Percentiles rank a stretch among this genome's conserved stretches.
These are phyloP conservation scores for Salix exigua DNA, from an alignment of 345 rosid genomes.

Conservation along the genomic window DNA sequence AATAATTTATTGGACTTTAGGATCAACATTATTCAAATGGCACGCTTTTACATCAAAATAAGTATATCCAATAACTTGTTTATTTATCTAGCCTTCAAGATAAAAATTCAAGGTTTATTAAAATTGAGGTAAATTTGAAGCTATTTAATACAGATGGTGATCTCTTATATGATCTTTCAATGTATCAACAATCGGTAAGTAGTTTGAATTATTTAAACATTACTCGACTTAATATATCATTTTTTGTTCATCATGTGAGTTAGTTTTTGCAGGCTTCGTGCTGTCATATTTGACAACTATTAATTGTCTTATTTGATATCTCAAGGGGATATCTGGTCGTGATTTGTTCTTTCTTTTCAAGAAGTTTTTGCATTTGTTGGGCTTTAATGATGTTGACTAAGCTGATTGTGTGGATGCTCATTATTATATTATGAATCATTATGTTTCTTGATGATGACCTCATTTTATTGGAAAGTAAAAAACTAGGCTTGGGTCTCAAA, in stretches of 20 bases:
- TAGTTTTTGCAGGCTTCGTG: background rate
- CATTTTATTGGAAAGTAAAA: background rate
- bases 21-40: background rate
- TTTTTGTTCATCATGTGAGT: background rate
- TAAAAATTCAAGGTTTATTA: no score
- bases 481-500: background rate
- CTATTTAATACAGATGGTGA: rapidly evolving
- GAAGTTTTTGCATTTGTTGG: background rate
- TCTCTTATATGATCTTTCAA: background rate
- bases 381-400: background rate
- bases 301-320: background rate
- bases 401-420: no score
- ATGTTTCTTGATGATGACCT: background rate
- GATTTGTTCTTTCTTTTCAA: background rate
- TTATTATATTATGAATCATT: no score
- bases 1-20: background rate
- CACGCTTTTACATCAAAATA: background rate
- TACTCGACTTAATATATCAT: background rate
- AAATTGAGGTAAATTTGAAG: background rate
- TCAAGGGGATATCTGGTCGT: background rate
- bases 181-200: background rate
- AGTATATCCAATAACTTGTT: background rate
- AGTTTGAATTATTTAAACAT: background rate
- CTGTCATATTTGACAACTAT: background rate
- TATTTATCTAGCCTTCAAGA: background rate